These are phyloP conservation scores for Aspergillus novofumigatus DNA, from an alignment of 2,329 filamentous ascomycete genomes.

Conservation along the genomic window DNA sequence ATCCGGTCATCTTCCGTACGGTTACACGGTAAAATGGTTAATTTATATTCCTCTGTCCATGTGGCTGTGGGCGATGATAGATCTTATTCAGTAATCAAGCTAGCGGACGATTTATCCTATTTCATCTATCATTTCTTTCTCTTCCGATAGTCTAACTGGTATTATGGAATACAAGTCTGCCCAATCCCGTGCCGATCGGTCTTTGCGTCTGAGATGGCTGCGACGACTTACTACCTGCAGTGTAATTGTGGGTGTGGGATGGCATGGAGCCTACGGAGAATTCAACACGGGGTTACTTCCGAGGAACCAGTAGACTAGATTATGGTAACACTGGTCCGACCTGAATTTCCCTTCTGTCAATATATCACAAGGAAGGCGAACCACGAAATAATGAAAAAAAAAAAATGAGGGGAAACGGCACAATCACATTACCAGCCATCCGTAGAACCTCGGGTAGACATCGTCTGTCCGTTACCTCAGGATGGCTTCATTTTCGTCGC, in stretches of 20 bases:
- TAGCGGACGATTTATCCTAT: background rate
- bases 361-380: background rate
- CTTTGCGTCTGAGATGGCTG: background rate
- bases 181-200: background rate
- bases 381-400: background rate
- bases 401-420: slow-evolving; percentile 11
- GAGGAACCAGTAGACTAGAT: background rate
- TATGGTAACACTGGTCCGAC: background rate
- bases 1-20: slow-evolving; percentile 7
- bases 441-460: slow-evolving; percentile 15
- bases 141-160: background rate
- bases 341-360: background rate
- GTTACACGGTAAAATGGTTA: background rate
- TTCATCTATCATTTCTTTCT: background rate
- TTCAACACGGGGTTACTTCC: background rate
- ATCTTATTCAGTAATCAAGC: no score
- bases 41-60: background rate
- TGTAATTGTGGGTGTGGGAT: background rate
- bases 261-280: background rate
- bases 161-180: background rate
- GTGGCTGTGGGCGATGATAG: no score
- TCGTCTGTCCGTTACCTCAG: background rate
- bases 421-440: slow-evolving; percentile 1
- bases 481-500: slow-evolving; percentile 7
- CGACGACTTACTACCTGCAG: background rate